phyloP scores from a whole-genome alignment of 2,329 filamentous ascomycete species.

The Talaromyces albobiverticillius region DNA sequence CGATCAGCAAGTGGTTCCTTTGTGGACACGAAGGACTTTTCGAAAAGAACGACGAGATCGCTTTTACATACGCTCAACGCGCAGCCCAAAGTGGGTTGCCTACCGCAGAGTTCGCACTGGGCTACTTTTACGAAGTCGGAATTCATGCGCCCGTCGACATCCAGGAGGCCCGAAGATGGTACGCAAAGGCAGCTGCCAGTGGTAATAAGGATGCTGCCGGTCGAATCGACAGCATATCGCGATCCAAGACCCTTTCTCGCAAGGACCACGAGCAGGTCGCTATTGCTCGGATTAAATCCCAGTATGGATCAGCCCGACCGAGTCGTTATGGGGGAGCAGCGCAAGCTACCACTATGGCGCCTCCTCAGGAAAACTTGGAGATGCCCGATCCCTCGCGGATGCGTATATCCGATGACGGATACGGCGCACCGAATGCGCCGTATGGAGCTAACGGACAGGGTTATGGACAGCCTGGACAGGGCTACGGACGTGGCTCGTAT shows the following conservation, averaged over 20 bases:
- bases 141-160: slow-evolving; percentile 85
- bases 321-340: slow-evolving; percentile 17
- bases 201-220: slow-evolving; percentile 85
- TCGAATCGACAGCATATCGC: slow-evolving; percentile 78
- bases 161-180: slow-evolving; percentile 81
- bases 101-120: slow-evolving; percentile 93
- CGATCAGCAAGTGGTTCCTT: slow-evolving; percentile 97
- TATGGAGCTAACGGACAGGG: slow-evolving; percentile 38
- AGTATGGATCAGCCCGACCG: slow-evolving; percentile 62
- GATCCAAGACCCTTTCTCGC: slow-evolving; percentile 80
- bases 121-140: slow-evolving; percentile 96
- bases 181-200: slow-evolving; percentile 80
- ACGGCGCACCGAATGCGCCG: slow-evolving; percentile 29
- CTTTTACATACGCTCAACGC: slow-evolving; percentile 84
- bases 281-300: slow-evolving; percentile 80
- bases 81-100: slow-evolving; percentile 78
- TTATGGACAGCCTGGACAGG: slow-evolving; percentile 24
- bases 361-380: slow-evolving; percentile 41
- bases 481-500: slow-evolving; percentile 25
- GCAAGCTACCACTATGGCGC: slow-evolving; percentile 32
- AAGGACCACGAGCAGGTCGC: slow-evolving; percentile 91
- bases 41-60: slow-evolving; percentile 90
- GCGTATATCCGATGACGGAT: slow-evolving; percentile 31
- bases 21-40: slow-evolving; percentile 92
- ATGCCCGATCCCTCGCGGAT: slow-evolving; percentile 50